These are phyloP conservation scores for Crotalaria pallida DNA, from an alignment of 306 rosid species.

Conservation along the genomic window DNA sequence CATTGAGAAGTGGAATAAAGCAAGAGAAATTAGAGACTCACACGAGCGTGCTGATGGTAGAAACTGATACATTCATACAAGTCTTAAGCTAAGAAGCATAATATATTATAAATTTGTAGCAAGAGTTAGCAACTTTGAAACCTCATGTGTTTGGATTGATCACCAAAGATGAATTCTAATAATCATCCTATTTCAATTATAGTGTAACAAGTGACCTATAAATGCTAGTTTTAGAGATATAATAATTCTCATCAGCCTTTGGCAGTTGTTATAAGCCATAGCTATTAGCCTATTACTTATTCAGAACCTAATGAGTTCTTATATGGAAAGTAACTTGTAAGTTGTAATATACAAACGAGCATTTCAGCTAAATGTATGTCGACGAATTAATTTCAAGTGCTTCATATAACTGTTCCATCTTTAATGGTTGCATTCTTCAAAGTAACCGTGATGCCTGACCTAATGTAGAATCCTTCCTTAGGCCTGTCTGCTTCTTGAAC, in stretches of 20 bases:
- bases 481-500: slow-evolving; percentile 79
- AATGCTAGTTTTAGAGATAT: neutral
- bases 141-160: neutral
- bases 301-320: slow-evolving; percentile 9
- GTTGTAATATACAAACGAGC: neutral
- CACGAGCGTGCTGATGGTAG: slow-evolving; percentile 6
- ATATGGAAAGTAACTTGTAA: neutral
- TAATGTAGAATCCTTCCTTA: slow-evolving; percentile 67
- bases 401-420: slow-evolving; percentile 71
- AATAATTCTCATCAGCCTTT: neutral
- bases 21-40: slow-evolving; percentile 36
- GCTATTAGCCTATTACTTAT: slow-evolving; percentile 19
- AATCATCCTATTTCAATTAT: neutral
- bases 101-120: neutral
- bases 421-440: slow-evolving; percentile 76
- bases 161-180: neutral
- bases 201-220: neutral
- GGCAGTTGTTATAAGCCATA: neutral
- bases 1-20: slow-evolving; percentile 56
- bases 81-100: neutral
- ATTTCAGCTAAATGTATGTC: neutral
- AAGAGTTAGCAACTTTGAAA: neutral
- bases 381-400: neutral
- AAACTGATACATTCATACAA: slow-evolving; percentile 33
- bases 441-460: slow-evolving; percentile 66